Conservation (phyloP, 768 basidiomycete genomes). For the Collybia sp. region DNA sequence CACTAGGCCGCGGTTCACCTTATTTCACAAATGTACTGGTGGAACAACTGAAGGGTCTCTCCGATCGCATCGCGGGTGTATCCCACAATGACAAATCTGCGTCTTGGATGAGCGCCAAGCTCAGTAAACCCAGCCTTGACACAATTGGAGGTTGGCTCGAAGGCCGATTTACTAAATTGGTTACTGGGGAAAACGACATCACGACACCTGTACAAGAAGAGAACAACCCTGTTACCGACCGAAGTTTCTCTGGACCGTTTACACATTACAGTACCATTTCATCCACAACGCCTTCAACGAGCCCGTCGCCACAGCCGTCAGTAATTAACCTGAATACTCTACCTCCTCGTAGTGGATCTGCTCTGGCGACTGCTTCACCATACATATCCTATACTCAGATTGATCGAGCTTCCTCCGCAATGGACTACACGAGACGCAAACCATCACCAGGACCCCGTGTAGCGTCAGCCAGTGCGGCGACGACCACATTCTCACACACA, state of each 20-base stretch:
- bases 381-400: constrained; percentile 43
- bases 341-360: constrained; percentile 65
- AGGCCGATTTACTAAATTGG: constrained; percentile 88
- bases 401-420: constrained; percentile 73
- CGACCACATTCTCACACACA: constrained; percentile 45
- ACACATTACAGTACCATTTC: constrained; percentile 92
- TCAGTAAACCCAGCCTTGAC: constrained; percentile 89
- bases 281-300: constrained; percentile 68
- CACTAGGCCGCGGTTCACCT: constrained; percentile 57
- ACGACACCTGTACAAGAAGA: constrained; percentile 35
- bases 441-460: constrained; percentile 51
- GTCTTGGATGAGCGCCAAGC: constrained; percentile 85
- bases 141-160: constrained; percentile 91
- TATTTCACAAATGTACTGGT: constrained; percentile 63
- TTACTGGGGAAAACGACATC: constrained; percentile 83
- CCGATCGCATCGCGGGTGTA: constrained; percentile 72
- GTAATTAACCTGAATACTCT: constrained; percentile 32
- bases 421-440: constrained; percentile 63
- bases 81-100: constrained; percentile 70
- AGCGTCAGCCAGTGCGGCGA: constrained; percentile 46
- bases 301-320: constrained; percentile 71
- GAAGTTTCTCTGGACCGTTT: constrained; percentile 72
- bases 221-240: constrained; percentile 27
- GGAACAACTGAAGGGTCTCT: constrained; percentile 73
- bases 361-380: constrained; percentile 53